Evolutionary conservation across 352 stramenopile genomes (phyloP).

Genomic region (Phytophthora lateralis): DNA sequence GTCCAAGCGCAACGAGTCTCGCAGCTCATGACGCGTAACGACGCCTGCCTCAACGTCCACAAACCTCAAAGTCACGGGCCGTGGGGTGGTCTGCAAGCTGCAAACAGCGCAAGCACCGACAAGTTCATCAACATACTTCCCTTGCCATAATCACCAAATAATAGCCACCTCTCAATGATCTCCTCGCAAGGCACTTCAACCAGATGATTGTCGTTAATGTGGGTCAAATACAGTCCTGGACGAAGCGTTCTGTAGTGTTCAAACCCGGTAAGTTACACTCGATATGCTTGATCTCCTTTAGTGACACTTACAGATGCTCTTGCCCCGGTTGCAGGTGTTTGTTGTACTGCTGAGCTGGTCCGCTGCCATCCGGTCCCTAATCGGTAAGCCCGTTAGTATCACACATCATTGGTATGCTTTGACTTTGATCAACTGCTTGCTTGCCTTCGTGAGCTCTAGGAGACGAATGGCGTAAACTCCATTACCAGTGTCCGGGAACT

Average conservation of each 20-base stretch:
- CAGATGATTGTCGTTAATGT: conserved; percentile 79
- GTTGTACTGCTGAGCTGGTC: conserved; percentile 78
- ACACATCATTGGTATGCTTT: background rate
- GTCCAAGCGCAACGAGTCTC: conserved; percentile 65
- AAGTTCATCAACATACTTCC: background rate
- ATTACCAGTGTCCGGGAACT: conserved; percentile 84
- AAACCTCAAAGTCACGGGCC: conserved; percentile 69
- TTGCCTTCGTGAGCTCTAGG: conserved; percentile 72
- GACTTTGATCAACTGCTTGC: background rate
- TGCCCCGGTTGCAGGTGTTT: conserved; percentile 55
- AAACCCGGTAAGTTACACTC: background rate
- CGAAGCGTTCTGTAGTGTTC: conserved; percentile 48
- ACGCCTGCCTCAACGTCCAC: conserved; percentile 80
- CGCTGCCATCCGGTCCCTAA: conserved; percentile 48
- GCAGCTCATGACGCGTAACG: conserved; percentile 75
- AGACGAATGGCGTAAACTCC: conserved; percentile 84
- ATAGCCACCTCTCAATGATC: conserved; percentile 58
- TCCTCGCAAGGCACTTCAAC: conserved; percentile 66
- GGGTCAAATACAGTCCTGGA: conserved; percentile 77
- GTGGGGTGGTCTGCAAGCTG: conserved; percentile 59
- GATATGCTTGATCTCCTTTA: background rate
- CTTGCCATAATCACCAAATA: background rate
- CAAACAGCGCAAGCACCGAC: background rate
- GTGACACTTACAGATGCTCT: conserved; percentile 55
- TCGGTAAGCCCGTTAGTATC: conserved; percentile 1